Evolutionary conservation across 805 yeast species (phyloP).

Genomic region (Metschnikowia bowlesiae): DNA sequence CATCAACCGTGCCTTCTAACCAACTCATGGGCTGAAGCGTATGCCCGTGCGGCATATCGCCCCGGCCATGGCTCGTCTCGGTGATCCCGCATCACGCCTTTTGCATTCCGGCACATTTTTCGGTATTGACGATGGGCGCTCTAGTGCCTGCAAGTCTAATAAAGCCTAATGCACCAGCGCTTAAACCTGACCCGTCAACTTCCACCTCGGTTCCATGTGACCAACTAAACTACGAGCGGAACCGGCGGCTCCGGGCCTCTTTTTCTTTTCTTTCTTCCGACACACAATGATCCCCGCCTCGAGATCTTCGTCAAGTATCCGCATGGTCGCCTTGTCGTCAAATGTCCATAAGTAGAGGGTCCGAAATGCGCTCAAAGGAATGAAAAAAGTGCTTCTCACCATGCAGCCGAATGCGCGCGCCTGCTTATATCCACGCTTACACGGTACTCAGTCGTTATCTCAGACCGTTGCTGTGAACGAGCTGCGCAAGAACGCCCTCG

Average conservation of each 20-base stretch:
- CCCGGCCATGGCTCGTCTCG: too few relatives aligned
- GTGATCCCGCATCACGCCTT: too few relatives aligned
- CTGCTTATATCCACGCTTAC: not conserved
- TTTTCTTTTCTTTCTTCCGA: too few relatives aligned
- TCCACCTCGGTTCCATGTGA: not conserved
- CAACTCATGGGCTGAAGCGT: too few relatives aligned
- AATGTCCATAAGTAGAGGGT: too few relatives aligned
- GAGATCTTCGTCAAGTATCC: too few relatives aligned
- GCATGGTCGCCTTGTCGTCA: too few relatives aligned
- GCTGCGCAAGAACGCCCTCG: not conserved
- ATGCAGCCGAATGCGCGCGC: not conserved
- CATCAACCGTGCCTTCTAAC: too few relatives aligned
- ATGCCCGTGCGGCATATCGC: fast-evolving
- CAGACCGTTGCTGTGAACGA: not conserved
- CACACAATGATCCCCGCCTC: too few relatives aligned
- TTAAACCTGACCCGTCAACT: not conserved
- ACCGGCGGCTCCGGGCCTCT: too few relatives aligned
- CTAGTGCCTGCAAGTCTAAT: not conserved
- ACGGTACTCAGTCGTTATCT: not conserved
- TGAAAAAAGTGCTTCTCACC: not conserved
- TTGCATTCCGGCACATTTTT: not conserved
- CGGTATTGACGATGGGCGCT: not conserved
- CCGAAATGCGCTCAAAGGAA: not conserved
- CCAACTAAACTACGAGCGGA: not conserved
- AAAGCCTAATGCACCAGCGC: not conserved